Conservation (phyloP, 2,329 filamentous ascomycete species). For the Talaromyces pinophilus region DNA sequence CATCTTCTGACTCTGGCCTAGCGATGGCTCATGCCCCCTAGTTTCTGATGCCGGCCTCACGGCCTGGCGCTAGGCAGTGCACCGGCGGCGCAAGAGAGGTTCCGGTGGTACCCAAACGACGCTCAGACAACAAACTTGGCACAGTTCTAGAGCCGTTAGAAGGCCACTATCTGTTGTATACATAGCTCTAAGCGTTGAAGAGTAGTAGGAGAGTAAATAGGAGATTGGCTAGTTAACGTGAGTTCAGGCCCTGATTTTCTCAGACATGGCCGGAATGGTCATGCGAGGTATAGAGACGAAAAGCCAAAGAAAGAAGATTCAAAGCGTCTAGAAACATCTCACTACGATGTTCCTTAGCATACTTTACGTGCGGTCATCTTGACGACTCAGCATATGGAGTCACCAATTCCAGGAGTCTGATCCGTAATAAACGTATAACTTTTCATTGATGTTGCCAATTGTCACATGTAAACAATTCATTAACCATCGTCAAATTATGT, state of each 20-base stretch:
- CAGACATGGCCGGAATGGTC: neutral
- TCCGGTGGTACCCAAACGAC: constrained; percentile 2
- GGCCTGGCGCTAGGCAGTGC: neutral
- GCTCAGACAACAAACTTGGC: neutral
- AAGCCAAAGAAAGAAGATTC: neutral
- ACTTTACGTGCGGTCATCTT: neutral
- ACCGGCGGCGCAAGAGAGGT: neutral
- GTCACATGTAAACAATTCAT: neutral
- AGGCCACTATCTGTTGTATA: neutral
- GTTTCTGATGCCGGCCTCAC: neutral
- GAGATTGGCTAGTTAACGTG: neutral
- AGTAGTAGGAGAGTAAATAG: neutral
- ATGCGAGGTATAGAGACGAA: neutral
- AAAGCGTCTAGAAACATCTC: neutral
- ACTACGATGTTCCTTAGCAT: neutral
- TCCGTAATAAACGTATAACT: neutral
- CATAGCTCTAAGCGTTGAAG: neutral
- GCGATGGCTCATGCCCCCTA: no score
- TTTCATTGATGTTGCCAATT: neutral
- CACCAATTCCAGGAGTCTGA: neutral
- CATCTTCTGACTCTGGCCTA: neutral
- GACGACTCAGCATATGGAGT: neutral
- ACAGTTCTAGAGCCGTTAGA: neutral
- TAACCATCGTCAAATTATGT: neutral
- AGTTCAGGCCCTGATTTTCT: neutral